phyloP scores from a whole-genome alignment of 441 rosid species.

The Daphne laureola region DNA sequence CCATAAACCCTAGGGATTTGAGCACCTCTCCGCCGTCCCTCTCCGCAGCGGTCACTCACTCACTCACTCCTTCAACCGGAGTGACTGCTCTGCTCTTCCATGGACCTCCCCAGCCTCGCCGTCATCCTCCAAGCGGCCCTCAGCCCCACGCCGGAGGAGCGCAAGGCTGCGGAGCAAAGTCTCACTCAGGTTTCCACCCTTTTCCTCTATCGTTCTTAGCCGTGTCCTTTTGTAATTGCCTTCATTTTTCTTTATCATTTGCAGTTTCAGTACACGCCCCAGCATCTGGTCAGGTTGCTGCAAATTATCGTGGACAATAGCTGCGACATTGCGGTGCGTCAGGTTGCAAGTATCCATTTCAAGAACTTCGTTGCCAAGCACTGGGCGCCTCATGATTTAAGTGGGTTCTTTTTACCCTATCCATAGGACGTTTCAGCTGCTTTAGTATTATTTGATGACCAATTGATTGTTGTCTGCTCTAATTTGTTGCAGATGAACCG shows the following conservation, averaged over 20 bases:
- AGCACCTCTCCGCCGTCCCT: too few species aligned
- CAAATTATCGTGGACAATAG: slow-evolving; percentile 72
- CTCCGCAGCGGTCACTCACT: neutral
- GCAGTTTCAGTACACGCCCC: slow-evolving; percentile 72
- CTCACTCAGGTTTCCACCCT: slow-evolving; percentile 53
- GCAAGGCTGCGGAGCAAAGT: slow-evolving; percentile 74
- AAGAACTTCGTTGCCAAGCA: slow-evolving; percentile 79
- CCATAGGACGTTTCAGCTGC: neutral
- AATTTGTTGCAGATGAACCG: slow-evolving; percentile 47
- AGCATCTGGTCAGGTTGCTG: slow-evolving; percentile 74
- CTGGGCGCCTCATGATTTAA: slow-evolving; percentile 68
- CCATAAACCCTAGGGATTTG: too few species aligned
- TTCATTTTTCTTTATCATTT: slow-evolving; percentile 4
- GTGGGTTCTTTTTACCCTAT: slow-evolving; percentile 15
- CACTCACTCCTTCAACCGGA: too few species aligned
- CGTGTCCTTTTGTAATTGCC: slow-evolving; percentile 3
- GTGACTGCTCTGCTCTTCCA: too few species aligned
- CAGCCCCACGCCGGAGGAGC: slow-evolving; percentile 77
- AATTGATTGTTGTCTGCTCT: slow-evolving; percentile 2
- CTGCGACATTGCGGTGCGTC: slow-evolving; percentile 67
- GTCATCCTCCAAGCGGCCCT: slow-evolving; percentile 74
- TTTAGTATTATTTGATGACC: neutral
- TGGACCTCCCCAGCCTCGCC: slow-evolving; percentile 77
- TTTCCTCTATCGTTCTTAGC: neutral
- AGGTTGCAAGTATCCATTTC: slow-evolving; percentile 88